Conservation (phyloP, 2,329 filamentous ascomycete species). For the Aspergillus neoniger region DNA sequence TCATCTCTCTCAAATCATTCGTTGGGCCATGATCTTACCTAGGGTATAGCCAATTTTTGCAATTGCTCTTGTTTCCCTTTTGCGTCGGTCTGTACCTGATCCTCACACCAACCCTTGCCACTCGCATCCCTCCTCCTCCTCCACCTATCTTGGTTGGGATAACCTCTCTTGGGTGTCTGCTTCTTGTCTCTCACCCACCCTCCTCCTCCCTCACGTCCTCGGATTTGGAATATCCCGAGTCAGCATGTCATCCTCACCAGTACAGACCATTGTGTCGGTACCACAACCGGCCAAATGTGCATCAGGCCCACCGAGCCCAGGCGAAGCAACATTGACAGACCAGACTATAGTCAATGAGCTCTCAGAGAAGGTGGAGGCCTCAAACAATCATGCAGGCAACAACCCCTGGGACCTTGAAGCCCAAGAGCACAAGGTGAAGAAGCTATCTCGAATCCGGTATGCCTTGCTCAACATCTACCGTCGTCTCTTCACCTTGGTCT, state of each 20-base stretch:
- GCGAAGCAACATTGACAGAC: slow-evolving; percentile 24
- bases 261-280: slow-evolving; percentile 18
- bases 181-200: background rate
- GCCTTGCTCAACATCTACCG: slow-evolving; percentile 45
- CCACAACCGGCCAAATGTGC: slow-evolving; percentile 23
- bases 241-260: slow-evolving; percentile 18
- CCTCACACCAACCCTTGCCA: background rate
- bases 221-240: background rate
- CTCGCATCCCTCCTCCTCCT: background rate
- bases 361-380: slow-evolving; percentile 23
- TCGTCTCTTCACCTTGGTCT: slow-evolving; percentile 46
- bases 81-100: background rate
- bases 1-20: no score
- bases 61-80: background rate
- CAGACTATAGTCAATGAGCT: slow-evolving; percentile 15
- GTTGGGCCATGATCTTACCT: no score
- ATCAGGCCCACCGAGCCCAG: slow-evolving; percentile 16
- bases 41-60: background rate
- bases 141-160: background rate
- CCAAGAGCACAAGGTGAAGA: slow-evolving; percentile 24
- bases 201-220: background rate
- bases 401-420: slow-evolving; percentile 32
- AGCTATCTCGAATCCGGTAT: slow-evolving; percentile 38
- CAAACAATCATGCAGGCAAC: slow-evolving; percentile 12
- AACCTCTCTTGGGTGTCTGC: no score